A percentile compares a stretch with the other conserved stretches of the same genome.
Conservation (phyloP, 2,329 filamentous ascomycete genomes). For the Orbilia brochopaga region DNA sequence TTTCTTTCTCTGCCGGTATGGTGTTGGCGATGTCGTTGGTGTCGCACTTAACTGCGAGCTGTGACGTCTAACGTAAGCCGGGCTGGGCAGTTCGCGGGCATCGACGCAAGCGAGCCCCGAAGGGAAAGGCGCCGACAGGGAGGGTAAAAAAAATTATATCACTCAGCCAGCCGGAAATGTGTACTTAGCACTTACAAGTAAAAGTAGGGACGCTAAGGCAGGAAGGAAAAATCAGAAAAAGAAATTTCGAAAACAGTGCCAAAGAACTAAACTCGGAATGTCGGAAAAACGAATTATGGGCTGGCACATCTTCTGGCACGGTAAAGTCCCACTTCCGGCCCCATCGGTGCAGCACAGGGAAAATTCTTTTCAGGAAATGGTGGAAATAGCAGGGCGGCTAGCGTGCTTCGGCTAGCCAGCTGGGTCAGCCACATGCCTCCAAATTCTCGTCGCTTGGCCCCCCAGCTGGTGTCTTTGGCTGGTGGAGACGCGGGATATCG, state of each 20-base stretch:
- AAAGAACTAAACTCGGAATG: no score
- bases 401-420: constrained; percentile 40
- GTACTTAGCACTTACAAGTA: no score
- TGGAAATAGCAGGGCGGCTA: constrained; percentile 25
- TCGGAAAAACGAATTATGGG: no score
- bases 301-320: no score
- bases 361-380: constrained; percentile 14
- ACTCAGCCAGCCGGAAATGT: no score
- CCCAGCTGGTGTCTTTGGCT: constrained; percentile 24
- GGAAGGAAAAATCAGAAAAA: no score
- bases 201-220: no score
- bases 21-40: constrained; percentile 1
- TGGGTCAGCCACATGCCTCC: constrained; percentile 39
- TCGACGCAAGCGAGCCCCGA: neutral
- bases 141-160: no score
- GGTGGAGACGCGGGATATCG: constrained; percentile 46
- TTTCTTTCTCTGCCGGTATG: neutral
- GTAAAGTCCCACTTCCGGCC: no score
- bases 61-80: neutral
- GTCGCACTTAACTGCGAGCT: neutral
- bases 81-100: neutral
- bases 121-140: neutral
- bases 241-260: no score
- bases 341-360: no score
- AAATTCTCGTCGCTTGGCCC: constrained; percentile 39